Percentiles rank a stretch among this genome's conserved stretches.
Conservation (phyloP, 139 green algal genomes). For the Chlamydomonas sphaeroides region DNA sequence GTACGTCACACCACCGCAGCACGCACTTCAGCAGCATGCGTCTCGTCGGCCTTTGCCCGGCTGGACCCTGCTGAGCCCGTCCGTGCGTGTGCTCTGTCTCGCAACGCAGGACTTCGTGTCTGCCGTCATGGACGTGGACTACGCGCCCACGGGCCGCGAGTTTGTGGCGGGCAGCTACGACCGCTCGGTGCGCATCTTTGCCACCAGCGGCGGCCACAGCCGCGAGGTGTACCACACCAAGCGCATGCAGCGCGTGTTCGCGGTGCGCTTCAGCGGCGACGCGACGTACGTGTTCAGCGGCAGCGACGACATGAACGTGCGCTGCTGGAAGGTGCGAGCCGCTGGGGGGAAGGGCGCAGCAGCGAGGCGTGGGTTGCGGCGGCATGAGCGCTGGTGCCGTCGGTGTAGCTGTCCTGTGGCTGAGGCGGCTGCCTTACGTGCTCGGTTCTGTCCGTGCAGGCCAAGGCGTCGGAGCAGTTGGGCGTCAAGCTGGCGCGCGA, state of each 20-base stretch:
- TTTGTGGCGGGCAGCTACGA: constrained; percentile 98
- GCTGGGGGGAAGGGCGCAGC: background rate
- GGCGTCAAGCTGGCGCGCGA: constrained; percentile 90
- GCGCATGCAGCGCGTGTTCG: constrained; percentile 96
- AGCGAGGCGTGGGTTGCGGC: no score
- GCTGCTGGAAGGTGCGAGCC: constrained; percentile 83
- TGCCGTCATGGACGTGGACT: constrained; percentile 98
- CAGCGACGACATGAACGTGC: constrained; percentile 91
- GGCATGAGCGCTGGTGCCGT: background rate
- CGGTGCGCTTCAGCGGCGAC: constrained; percentile 89
- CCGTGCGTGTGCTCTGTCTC: no score
- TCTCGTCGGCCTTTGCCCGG: no score
- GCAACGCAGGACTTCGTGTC: constrained; percentile 90
- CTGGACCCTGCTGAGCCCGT: no score
- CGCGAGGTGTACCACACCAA: constrained; percentile 93
- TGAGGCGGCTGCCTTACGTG: no score
- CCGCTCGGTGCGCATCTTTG: constrained; percentile 93
- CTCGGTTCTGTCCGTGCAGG: no score
- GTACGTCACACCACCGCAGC: no score
- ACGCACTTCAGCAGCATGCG: no score
- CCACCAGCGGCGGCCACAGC: constrained; percentile 58
- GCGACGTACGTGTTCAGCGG: constrained; percentile 94
- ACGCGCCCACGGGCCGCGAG: constrained; percentile 95
- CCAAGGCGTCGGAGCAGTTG: constrained; percentile 88
- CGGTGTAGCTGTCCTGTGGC: background rate